Conservation (phyloP, 2,329 filamentous ascomycete species). For the Fusarium humuli region DNA sequence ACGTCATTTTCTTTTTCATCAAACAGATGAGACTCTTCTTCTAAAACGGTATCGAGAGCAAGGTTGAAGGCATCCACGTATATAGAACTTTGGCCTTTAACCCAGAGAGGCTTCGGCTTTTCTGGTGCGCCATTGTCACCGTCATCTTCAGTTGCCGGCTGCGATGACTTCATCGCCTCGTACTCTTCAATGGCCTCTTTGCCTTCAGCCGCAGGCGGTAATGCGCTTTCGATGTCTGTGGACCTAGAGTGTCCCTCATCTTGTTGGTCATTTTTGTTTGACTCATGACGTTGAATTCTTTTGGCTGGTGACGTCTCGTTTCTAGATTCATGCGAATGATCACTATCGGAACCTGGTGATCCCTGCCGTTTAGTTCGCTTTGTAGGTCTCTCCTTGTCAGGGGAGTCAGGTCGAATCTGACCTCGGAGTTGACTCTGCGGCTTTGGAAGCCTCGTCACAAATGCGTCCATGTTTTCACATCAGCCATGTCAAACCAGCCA, state of each 20-base stretch:
- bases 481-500: conserved; percentile 15
- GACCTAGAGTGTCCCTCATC: conserved; percentile 32
- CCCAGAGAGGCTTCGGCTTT: conserved; percentile 65
- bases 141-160: conserved; percentile 52
- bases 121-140: conserved; percentile 51
- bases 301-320: conserved; percentile 9
- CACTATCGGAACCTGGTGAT: conserved; percentile 37
- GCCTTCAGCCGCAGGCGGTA: conserved; percentile 75
- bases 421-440: conserved; percentile 24
- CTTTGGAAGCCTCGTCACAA: conserved; percentile 49
- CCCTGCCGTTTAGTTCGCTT: conserved; percentile 51
- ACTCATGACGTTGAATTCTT: conserved; percentile 26
- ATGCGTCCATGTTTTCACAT: conserved; percentile 53
- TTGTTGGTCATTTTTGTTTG: conserved; percentile 32
- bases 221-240: conserved; percentile 61
- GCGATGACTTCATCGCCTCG: conserved; percentile 73
- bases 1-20: conserved; percentile 80
- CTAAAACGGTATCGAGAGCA: conserved; percentile 87
- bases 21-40: conserved; percentile 90
- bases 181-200: conserved; percentile 83
- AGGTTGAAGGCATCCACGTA: conserved; percentile 98
- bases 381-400: conserved; percentile 40
- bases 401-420: conserved; percentile 17
- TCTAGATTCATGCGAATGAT: conserved; percentile 39
- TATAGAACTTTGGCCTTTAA: conserved; percentile 84